Conservation (phyloP, 805 yeast species). For the Yarrowia phangngaensis region DNA sequence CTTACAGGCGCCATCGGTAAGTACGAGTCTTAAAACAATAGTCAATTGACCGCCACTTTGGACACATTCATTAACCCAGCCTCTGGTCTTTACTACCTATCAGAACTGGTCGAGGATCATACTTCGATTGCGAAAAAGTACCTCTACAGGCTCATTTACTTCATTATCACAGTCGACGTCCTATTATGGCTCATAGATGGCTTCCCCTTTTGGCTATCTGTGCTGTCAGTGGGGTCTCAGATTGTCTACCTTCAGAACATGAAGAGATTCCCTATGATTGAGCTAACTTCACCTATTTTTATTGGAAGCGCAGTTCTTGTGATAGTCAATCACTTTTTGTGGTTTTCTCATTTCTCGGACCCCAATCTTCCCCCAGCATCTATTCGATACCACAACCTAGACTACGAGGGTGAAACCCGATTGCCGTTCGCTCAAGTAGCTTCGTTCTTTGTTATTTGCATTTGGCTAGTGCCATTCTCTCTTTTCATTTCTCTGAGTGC, state of each 20-base stretch:
- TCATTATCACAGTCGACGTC: slow-evolving; percentile 52
- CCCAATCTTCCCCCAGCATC: slow-evolving; percentile 55
- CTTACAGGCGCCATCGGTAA: slow-evolving; percentile 42
- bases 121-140: slow-evolving; percentile 76
- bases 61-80: slow-evolving; percentile 43
- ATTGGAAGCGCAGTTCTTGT: slow-evolving; percentile 69
- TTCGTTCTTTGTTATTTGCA: slow-evolving; percentile 88
- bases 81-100: slow-evolving; percentile 83
- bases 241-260: slow-evolving; percentile 72
- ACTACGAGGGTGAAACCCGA: slow-evolving; percentile 58
- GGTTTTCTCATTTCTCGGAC: slow-evolving; percentile 85
- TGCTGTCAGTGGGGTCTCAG: slow-evolving; percentile 69
- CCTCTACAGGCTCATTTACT: slow-evolving; percentile 58
- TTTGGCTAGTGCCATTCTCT: slow-evolving; percentile 93
- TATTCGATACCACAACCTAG: slow-evolving; percentile 46
- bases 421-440: slow-evolving; percentile 87
- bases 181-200: slow-evolving; percentile 69
- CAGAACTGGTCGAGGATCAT: slow-evolving; percentile 92
- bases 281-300: slow-evolving; percentile 67
- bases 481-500: slow-evolving; percentile 89
- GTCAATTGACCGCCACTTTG: not conserved
- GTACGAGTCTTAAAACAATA: not conserved
- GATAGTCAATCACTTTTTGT: slow-evolving; percentile 72
- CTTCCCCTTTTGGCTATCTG: slow-evolving; percentile 65
- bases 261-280: slow-evolving; percentile 76